phyloP scores from a whole-genome alignment of 805 yeast species.

The Cephaloascus albidus region DNA sequence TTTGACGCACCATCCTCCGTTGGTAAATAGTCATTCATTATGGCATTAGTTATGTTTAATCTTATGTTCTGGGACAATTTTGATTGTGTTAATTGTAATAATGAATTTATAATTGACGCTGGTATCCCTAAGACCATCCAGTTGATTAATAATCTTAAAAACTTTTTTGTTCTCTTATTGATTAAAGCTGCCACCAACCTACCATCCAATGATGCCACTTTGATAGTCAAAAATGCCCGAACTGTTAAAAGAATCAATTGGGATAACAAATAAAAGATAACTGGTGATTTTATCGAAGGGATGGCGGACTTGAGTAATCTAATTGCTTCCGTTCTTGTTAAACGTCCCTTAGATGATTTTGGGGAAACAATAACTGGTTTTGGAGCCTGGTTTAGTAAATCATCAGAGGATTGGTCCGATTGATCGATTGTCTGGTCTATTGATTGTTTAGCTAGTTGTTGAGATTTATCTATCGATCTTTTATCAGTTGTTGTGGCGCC shows the following conservation, averaged over 20 bases:
- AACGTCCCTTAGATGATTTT: no score
- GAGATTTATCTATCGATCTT: no score
- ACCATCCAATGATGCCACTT: constrained; percentile 85
- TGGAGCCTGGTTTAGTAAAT: constrained; percentile 13
- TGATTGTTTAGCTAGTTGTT: no score
- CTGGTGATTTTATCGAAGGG: constrained; percentile 18
- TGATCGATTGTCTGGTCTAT: no score
- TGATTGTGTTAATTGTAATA: constrained; percentile 52
- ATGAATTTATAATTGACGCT: constrained; percentile 69
- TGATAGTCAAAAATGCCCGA: constrained; percentile 67
- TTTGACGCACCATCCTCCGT: constrained; percentile 59
- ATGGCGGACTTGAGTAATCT: constrained; percentile 24
- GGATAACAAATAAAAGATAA: constrained; percentile 26
- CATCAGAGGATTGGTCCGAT: constrained; percentile 17
- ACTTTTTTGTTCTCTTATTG: constrained; percentile 54
- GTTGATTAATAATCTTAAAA: constrained; percentile 49
- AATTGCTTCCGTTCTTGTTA: constrained; percentile 10
- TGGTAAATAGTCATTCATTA: constrained; percentile 68
- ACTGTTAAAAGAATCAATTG: constrained; percentile 54
- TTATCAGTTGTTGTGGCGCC: background rate
- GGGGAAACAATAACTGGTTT: background rate
- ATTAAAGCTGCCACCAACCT: constrained; percentile 73
- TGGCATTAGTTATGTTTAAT: constrained; percentile 49
- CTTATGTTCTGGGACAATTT: constrained; percentile 53
- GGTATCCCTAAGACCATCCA: constrained; percentile 89